phyloP scores from a whole-genome alignment of 202 grass and related monocot genomes.

The Schoenoplectus tabernaemontani region DNA sequence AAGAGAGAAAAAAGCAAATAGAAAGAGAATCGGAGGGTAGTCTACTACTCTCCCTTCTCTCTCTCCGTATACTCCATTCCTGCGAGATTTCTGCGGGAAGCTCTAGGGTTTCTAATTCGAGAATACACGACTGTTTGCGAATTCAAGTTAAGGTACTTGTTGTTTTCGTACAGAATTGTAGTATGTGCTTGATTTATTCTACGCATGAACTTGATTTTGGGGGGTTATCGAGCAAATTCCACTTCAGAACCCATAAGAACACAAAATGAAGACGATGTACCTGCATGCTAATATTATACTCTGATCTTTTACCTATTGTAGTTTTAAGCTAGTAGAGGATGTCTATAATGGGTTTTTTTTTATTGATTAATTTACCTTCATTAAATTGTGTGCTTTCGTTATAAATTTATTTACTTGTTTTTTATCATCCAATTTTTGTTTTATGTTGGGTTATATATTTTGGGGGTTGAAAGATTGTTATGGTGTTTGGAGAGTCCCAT shows the following conservation, averaged over 20 bases:
- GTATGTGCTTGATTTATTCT: neutral
- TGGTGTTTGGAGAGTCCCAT: neutral
- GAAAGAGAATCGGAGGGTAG: neutral
- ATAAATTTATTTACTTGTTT: neutral
- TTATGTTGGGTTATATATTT: neutral
- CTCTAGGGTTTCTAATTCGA: slow-evolving; percentile 20
- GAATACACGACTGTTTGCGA: neutral
- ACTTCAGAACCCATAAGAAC: neutral
- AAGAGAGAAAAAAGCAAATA: neutral
- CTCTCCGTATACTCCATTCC: neutral
- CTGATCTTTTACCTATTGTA: neutral
- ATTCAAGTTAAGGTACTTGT: slow-evolving; percentile 4
- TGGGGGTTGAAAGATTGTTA: neutral
- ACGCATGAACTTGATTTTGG: neutral
- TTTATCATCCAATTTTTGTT: neutral
- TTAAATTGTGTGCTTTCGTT: neutral
- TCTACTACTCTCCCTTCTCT: neutral
- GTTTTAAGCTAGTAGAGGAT: neutral
- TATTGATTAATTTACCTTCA: neutral
- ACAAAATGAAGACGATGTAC: neutral
- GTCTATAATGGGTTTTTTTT: neutral
- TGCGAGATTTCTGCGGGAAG: neutral
- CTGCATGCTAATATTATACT: neutral
- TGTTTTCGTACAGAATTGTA: neutral
- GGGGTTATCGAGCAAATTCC: neutral